Percentiles rank a stretch among this genome's conserved stretches.
Evolutionary conservation across 305 asterid genomes (phyloP).

Genomic region (Withania somnifera): DNA sequence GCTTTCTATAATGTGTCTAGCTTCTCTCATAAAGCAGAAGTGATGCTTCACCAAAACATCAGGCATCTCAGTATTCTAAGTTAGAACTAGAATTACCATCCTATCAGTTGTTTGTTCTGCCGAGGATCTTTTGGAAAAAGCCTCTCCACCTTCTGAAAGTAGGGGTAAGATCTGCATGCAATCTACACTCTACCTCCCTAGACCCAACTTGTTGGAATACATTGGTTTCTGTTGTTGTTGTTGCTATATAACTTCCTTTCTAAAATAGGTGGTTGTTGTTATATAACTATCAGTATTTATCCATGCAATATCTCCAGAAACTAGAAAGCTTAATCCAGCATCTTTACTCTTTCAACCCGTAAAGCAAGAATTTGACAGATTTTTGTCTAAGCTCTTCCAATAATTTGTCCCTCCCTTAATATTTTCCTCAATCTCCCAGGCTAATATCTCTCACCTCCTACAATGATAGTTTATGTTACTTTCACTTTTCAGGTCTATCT

Average conservation of each 20-base stretch:
- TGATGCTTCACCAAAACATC: background rate
- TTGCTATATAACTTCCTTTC: too few species aligned
- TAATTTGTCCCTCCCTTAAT: background rate
- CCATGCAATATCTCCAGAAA: background rate
- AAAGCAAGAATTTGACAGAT: background rate
- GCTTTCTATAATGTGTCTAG: background rate
- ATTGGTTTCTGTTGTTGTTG: too few species aligned
- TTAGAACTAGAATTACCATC: background rate
- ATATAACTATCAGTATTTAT: background rate
- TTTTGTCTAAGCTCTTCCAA: background rate
- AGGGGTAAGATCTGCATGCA: too few species aligned
- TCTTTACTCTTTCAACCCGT: background rate
- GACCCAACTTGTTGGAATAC: too few species aligned
- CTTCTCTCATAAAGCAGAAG: background rate
- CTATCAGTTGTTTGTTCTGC: too few species aligned
- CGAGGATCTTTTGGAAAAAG: too few species aligned
- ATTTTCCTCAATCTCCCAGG: background rate
- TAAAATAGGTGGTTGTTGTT: too few species aligned
- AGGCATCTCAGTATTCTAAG: background rate
- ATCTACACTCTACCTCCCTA: too few species aligned
- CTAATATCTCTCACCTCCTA: background rate
- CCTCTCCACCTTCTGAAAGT: too few species aligned
- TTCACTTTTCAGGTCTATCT: background rate
- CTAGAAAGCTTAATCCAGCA: background rate
- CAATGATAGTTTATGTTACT: background rate